A percentile compares a stretch with the other conserved stretches of the same genome.
Evolutionary conservation across 2,329 filamentous ascomycete species (phyloP).

Genomic region (Colletotrichum acutatum): DNA sequence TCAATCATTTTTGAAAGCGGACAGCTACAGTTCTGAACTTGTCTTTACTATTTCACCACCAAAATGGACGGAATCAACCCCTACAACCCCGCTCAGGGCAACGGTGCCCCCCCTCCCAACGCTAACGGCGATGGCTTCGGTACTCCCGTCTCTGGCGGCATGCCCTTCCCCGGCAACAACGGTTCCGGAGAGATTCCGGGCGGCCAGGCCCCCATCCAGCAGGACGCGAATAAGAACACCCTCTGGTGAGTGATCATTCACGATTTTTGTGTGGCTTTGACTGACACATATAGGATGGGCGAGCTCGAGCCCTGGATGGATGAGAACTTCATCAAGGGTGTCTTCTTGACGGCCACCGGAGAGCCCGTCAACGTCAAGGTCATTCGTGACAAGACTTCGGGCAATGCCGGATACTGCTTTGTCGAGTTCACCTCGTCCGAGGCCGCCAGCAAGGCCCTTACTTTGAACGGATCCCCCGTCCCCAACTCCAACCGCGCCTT

Average conservation of each 20-base stretch:
- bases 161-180: conserved; percentile 48
- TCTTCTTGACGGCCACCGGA: conserved; percentile 88
- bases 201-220: conserved; percentile 39
- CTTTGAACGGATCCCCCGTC: conserved; percentile 87
- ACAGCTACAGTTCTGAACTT: conserved; percentile 2
- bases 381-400: conserved; percentile 98
- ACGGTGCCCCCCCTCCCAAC: conserved; percentile 49
- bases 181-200: conserved; percentile 44
- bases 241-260: conserved; percentile 59
- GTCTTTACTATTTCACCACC: neutral
- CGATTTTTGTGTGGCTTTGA: too few species aligned
- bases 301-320: conserved; percentile 99
- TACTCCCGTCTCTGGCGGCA: conserved; percentile 45
- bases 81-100: conserved; percentile 45
- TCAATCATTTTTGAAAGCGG: conserved; percentile 6
- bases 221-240: conserved; percentile 66
- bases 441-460: conserved; percentile 90
- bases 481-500: conserved; percentile 95
- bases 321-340: conserved; percentile 96
- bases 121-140: conserved; percentile 49
- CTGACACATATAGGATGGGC: conserved; percentile 80
- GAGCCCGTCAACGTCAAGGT: conserved; percentile 99
- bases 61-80: conserved; percentile 48
- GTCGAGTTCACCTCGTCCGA: conserved; percentile 89
- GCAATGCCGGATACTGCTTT: conserved; percentile 98